Conservation (phyloP, 148 eudicot species). For the Camellia granthamiana region DNA sequence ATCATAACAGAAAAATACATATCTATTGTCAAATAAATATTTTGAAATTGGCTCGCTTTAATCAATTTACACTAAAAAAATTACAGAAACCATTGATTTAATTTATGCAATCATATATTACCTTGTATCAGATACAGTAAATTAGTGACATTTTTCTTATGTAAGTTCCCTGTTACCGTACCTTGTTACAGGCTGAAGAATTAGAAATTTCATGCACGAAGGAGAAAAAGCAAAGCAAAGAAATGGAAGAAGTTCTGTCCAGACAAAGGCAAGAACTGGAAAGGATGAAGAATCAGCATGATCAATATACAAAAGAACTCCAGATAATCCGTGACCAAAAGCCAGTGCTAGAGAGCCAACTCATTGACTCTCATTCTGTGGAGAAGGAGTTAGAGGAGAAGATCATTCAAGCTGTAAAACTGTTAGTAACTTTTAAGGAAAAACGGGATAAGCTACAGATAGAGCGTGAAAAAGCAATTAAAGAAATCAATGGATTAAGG, state of each 20-base stretch:
- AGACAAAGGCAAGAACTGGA: constrained; percentile 47
- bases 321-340: constrained; percentile 45
- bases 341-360: constrained; percentile 44
- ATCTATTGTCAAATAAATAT: background rate
- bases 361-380: constrained; percentile 35
- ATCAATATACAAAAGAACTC: constrained; percentile 39
- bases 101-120: background rate
- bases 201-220: constrained; percentile 40
- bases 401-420: constrained; percentile 67
- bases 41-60: background rate
- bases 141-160: background rate
- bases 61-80: background rate
- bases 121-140: background rate
- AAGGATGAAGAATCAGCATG: constrained; percentile 47
- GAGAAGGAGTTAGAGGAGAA: constrained; percentile 70
- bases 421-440: constrained; percentile 55
- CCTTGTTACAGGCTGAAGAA: constrained; percentile 58
- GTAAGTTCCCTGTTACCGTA: constrained; percentile 1
- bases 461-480: constrained; percentile 44
- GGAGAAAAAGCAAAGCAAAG: constrained; percentile 38
- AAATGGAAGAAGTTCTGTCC: constrained; percentile 42
- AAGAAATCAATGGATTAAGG: constrained; percentile 36
- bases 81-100: background rate
- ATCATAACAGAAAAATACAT: background rate
- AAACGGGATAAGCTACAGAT: constrained; percentile 53